Evolutionary conservation across 108 stramenopile genomes (phyloP).

Genomic region (Parietichytrium sp.): DNA sequence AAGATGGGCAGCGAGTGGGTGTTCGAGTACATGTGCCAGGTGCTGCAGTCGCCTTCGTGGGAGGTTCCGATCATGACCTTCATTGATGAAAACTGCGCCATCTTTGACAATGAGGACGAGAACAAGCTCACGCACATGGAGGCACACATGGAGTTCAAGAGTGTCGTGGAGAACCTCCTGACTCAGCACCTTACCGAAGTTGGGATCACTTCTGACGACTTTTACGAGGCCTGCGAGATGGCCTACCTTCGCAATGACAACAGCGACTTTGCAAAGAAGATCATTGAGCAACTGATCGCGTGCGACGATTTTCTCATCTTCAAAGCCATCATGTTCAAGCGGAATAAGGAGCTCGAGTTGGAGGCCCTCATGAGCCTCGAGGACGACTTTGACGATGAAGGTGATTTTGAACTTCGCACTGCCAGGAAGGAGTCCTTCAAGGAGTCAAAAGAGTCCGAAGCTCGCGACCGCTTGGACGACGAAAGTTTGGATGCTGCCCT

Average conservation of each 20-base stretch:
- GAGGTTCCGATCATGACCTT: conserved; percentile 54
- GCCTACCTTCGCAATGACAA: neutral
- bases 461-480: conserved; percentile 1
- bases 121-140: conserved; percentile 60
- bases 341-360: conserved; percentile 42
- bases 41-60: conserved; percentile 57
- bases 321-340: conserved; percentile 28
- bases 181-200: conserved; percentile 50
- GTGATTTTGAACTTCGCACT: neutral
- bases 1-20: too few relatives aligned
- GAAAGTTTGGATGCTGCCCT: conserved; percentile 38
- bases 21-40: conserved; percentile 57
- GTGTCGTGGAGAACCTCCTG: conserved; percentile 34
- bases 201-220: conserved; percentile 53
- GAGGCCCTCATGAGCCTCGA: conserved; percentile 33
- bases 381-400: neutral
- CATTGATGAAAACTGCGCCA: conserved; percentile 59
- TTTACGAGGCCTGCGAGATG: conserved; percentile 51
- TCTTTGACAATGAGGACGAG: conserved; percentile 64
- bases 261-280: conserved; percentile 49
- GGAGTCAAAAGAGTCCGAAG: conserved; percentile 18
- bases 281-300: conserved; percentile 33
- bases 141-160: conserved; percentile 48
- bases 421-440: neutral
- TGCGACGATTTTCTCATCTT: conserved; percentile 40